Evolutionary conservation across 164 flowering plant species (phyloP).

Genomic region (Litsea cubeba): DNA sequence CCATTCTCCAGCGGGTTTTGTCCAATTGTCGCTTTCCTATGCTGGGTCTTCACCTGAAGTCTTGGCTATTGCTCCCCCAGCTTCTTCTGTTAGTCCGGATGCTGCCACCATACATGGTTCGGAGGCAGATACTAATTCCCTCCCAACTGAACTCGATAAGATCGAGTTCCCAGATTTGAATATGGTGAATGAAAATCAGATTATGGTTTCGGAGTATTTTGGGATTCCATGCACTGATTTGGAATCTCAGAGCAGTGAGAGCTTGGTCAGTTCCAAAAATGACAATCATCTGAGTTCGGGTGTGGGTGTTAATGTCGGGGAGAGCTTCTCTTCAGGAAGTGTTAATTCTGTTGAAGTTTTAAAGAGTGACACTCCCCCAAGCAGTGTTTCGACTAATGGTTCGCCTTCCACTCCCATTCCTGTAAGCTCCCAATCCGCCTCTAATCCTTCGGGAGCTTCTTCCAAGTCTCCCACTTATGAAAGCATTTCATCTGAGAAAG

Average conservation of each 20-base stretch:
- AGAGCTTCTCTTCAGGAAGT: constrained; percentile 32
- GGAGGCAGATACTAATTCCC: constrained; percentile 29
- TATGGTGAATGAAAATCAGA: constrained; percentile 63
- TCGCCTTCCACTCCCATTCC: constrained; percentile 38
- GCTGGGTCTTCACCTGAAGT: constrained; percentile 70
- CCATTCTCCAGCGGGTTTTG: constrained; percentile 95
- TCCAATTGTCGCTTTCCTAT: constrained; percentile 62
- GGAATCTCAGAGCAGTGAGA: constrained; percentile 53
- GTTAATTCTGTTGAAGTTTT: constrained; percentile 27
- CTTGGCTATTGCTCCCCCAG: constrained; percentile 41
- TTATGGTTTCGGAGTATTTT: constrained; percentile 84
- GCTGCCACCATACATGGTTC: constrained; percentile 25
- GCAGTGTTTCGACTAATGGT: constrained; percentile 50
- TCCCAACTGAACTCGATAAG: constrained; percentile 44
- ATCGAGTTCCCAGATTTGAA: constrained; percentile 93
- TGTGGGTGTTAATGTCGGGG: constrained; percentile 28
- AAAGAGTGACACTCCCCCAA: constrained; percentile 50
- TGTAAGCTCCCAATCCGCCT: constrained; percentile 39
- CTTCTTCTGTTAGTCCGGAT: constrained; percentile 18
- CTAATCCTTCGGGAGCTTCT: constrained; percentile 32
- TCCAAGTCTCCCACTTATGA: constrained; percentile 35
- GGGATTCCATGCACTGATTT: constrained; percentile 34
- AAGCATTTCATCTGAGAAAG: constrained; percentile 27
- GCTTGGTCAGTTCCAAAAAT: constrained; percentile 37
- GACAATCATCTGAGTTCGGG: constrained; percentile 34